A percentile compares a stretch with the other conserved stretches of the same genome.
phyloP scores from a whole-genome alignment of 208 protist genomes.

The Trypanosomatidae sp. region DNA sequence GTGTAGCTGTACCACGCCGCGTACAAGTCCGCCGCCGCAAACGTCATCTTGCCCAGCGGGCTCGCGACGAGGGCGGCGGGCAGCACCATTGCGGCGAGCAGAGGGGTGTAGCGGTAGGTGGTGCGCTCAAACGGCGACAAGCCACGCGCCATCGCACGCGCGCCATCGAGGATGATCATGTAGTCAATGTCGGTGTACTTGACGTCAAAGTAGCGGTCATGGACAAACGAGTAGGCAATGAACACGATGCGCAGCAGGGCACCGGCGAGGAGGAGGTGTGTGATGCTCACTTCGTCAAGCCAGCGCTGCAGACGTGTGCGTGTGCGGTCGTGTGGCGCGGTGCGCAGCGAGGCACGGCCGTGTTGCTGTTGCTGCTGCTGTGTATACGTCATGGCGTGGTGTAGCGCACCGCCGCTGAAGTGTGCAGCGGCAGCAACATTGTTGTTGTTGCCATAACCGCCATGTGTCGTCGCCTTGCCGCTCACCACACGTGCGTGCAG shows the following conservation, averaged over 20 bases:
- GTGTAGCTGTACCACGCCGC: conserved; percentile 55
- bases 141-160: conserved; percentile 63
- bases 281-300: conserved; percentile 12
- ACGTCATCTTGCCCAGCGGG: conserved; percentile 79
- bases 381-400: too few relatives aligned
- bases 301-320: too few relatives aligned
- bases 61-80: conserved; percentile 56
- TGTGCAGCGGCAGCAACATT: too few relatives aligned
- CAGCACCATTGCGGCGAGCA: conserved; percentile 73
- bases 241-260: conserved; percentile 42
- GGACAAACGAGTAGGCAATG: conserved; percentile 61
- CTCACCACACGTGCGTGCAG: too few relatives aligned
- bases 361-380: too few relatives aligned
- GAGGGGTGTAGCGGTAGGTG: conserved; percentile 93
- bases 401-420: too few relatives aligned
- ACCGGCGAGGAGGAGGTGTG: conserved; percentile 23
- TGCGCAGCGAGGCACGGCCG: too few relatives aligned
- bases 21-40: conserved; percentile 66
- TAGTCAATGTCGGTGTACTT: conserved; percentile 97
- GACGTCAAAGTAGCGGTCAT: conserved; percentile 71
- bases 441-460: too few relatives aligned
- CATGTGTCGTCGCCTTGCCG: too few relatives aligned
- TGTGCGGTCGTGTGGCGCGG: too few relatives aligned
- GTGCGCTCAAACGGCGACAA: conserved; percentile 80
- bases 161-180: conserved; percentile 91